phyloP scores from a whole-genome alignment of 2,329 filamentous ascomycete genomes.

The Rutstroemia sp. region DNA sequence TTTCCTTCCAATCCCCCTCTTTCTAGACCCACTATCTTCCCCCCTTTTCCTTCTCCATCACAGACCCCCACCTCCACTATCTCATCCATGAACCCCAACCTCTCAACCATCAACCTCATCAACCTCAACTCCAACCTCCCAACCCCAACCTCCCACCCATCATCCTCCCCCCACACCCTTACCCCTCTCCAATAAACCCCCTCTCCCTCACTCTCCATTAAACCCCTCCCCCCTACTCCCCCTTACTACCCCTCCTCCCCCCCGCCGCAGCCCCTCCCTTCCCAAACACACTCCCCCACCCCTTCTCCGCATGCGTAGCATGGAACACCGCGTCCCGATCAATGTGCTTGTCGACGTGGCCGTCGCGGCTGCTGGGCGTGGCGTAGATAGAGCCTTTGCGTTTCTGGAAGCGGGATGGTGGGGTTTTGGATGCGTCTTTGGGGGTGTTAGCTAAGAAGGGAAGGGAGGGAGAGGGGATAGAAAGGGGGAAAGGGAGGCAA shows the following conservation, averaged over 20 bases:
- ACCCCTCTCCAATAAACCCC: too few relatives aligned
- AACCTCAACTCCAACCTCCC: too few relatives aligned
- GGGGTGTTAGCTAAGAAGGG: background rate
- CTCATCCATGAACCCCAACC: background rate
- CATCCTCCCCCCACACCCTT: background rate
- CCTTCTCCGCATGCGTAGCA: constrained; percentile 48
- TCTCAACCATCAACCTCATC: background rate
- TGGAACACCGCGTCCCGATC: constrained; percentile 47
- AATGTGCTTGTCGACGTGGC: constrained; percentile 53
- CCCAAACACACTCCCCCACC: constrained; percentile 3
- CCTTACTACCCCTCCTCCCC: constrained; percentile 8
- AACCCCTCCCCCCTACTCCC: background rate
- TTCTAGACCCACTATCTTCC: background rate
- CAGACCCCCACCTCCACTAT: too few relatives aligned
- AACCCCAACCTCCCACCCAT: background rate
- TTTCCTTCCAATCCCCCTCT: background rate
- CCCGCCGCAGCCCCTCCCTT: background rate
- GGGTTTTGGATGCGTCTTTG: constrained; percentile 7
- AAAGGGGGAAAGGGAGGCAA: too few relatives aligned
- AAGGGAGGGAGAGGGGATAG: background rate
- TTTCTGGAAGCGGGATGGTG: constrained; percentile 51
- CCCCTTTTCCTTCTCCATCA: background rate
- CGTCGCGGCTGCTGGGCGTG: constrained; percentile 57
- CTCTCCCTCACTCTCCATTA: too few relatives aligned
- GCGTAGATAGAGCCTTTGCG: constrained; percentile 62